Conservation (phyloP, 768 basidiomycete species). For the Termitomyces sp. region DNA sequence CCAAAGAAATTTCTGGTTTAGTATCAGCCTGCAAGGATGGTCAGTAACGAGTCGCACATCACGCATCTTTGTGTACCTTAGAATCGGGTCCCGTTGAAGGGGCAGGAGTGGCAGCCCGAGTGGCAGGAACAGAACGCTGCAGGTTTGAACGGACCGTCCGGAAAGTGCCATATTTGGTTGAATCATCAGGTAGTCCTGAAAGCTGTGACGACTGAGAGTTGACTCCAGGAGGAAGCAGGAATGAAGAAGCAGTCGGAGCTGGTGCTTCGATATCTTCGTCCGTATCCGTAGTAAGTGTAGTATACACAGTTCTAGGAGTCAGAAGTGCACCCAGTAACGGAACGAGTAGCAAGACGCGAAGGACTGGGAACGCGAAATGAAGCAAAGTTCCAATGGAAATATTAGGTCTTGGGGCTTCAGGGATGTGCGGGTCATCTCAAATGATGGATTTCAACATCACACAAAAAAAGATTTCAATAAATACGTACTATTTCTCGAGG, state of each 20-base stretch:
- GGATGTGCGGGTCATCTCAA: conserved; percentile 20
- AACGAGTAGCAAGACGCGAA: conserved; percentile 60
- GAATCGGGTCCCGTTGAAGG: conserved; percentile 32
- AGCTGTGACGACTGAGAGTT: conserved; percentile 39
- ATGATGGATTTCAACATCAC: conserved; percentile 9
- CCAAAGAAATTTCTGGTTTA: conserved; percentile 49
- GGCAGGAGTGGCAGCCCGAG: conserved; percentile 44
- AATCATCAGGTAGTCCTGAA: conserved; percentile 30
- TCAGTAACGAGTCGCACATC: not conserved
- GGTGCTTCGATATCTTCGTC: conserved; percentile 35
- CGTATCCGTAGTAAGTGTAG: conserved; percentile 35
- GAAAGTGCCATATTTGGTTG: conserved; percentile 77
- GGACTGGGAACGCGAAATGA: conserved; percentile 46
- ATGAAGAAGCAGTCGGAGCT: conserved; percentile 41
- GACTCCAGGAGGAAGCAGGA: conserved; percentile 48
- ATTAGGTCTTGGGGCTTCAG: conserved; percentile 22
- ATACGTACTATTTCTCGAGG: conserved; percentile 25
- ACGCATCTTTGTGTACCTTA: conserved; percentile 25
- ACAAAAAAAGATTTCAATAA: conserved; percentile 2
- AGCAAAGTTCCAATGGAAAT: conserved; percentile 26
- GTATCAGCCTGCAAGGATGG: conserved; percentile 24
- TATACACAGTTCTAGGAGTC: conserved; percentile 62
- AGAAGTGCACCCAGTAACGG: conserved; percentile 56
- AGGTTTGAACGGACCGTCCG: conserved; percentile 40
- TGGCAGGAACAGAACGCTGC: conserved; percentile 47